These are phyloP conservation scores for Chrysosporium keratinophilum DNA, from an alignment of 2,329 filamentous ascomycete genomes.

Conservation along the genomic window DNA sequence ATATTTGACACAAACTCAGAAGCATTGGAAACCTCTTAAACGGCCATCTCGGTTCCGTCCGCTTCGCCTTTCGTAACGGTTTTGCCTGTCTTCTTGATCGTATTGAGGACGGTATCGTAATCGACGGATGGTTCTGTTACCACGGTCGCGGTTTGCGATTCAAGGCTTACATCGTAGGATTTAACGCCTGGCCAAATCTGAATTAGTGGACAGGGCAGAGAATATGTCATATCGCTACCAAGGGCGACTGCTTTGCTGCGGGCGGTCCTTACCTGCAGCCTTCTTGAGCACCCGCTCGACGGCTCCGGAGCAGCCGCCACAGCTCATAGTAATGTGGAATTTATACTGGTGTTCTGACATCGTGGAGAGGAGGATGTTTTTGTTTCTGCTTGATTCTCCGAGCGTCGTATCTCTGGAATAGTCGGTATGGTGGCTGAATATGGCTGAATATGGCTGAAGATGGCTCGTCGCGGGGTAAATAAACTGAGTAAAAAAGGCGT, in stretches of 20 bases:
- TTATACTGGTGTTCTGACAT: slow-evolving; percentile 87
- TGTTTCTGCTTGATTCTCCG: neutral
- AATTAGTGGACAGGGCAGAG: neutral
- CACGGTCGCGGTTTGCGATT: slow-evolving; percentile 71
- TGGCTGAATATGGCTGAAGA: too few relatives aligned
- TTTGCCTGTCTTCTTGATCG: slow-evolving; percentile 94
- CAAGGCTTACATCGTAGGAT: slow-evolving; percentile 76
- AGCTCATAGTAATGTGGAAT: slow-evolving; percentile 90
- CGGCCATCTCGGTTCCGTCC: slow-evolving; percentile 32
- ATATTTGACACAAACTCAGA: neutral
- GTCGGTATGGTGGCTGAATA: too few relatives aligned
- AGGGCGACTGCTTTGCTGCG: neutral
- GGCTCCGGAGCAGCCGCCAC: slow-evolving; percentile 90
- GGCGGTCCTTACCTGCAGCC: slow-evolving; percentile 59
- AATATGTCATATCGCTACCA: neutral
- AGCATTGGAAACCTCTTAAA: slow-evolving; percentile 21
- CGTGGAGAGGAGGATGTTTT: slow-evolving; percentile 19
- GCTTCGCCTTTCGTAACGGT: slow-evolving; percentile 58
- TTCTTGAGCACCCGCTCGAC: slow-evolving; percentile 86
- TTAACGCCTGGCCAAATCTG: slow-evolving; percentile 57
- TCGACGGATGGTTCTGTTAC: slow-evolving; percentile 57
- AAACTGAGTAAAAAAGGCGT: too few relatives aligned
- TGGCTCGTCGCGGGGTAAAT: too few relatives aligned
- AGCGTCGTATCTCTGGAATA: neutral
- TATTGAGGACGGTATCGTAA: slow-evolving; percentile 72